Evolutionary conservation across 1,139 yeast genomes (phyloP), one percentile per base, ranked within the genome.

Genomic region (Geotrichum fermentans): DNA sequence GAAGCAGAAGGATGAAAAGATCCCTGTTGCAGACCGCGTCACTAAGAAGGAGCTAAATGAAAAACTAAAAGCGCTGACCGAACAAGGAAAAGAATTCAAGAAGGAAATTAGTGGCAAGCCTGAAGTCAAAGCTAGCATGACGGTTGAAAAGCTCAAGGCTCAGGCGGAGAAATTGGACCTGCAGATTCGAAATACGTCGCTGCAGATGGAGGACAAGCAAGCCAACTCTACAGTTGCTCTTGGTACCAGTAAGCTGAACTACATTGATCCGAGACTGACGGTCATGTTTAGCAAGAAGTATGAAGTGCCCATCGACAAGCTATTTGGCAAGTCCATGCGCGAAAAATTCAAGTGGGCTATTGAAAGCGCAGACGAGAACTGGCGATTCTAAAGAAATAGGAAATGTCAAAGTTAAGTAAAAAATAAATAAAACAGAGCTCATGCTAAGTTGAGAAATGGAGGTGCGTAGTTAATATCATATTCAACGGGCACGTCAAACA

Each of bases 261-360:
- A 90, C 73, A 90, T 90, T 55, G 98, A 92, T 67, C 98, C 98
- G 22, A 75, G 98, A 58, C 73, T 92, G 59, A 82, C 95, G 0
- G 97, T 87, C 42, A 82, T 87, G 76, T 92, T 89, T 67, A 79
- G 96, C 45, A 89, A 89, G 67, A 86, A 82, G 67, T 88, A 73
- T 63, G 74, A 79, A 51, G 97, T 92, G 22, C 97, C 97, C 11
- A 83, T 92, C 53, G 97, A 90, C 66, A 89, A 87, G 68, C 74
- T 92, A 48, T 89, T 92, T 60, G 84, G 97, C 21, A 89, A 88
- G 68, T 85, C 97, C 0, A 73, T 90, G 56, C 74, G 97, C 56
- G 97, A 90, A 41, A 90, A 90, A 71, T 90, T 90, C 69, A 82
- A 79, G 48, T 90, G 98, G 98, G 97, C 98, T 22, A 83, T 90